Percentiles rank a stretch among this genome's conserved stretches.
Conservation (phyloP, 1,284 basidiomycete genomes). For the Microbotryum violaceum region DNA sequence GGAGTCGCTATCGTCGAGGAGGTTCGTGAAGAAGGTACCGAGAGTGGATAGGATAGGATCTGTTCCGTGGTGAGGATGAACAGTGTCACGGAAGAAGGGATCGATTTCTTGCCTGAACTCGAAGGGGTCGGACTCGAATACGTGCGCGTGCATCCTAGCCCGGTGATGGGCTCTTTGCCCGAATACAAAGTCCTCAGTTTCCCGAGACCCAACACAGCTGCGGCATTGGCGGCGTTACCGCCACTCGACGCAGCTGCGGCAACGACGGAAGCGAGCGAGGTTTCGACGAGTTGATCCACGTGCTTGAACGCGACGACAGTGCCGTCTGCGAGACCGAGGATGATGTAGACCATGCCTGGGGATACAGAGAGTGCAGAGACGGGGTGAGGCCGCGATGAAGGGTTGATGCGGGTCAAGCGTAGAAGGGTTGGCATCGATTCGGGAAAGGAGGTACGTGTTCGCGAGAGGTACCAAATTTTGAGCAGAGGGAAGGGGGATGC, state of each 20-base stretch:
- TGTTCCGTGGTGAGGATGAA: conserved; percentile 83
- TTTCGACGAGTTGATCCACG: conserved; percentile 63
- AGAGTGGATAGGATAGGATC: conserved; percentile 65
- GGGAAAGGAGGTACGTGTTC: conserved; percentile 49
- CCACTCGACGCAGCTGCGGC: conserved; percentile 40
- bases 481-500: conserved; percentile 46
- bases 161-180: conserved; percentile 8
- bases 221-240: conserved; percentile 4
- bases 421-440: conserved; percentile 49
- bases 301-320: conserved; percentile 85
- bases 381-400: conserved; percentile 55
- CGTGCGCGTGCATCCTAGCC: conserved; percentile 32
- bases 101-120: conserved; percentile 8
- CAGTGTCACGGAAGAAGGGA: conserved; percentile 41
- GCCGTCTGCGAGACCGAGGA: conserved; percentile 88
- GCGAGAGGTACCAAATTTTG: conserved; percentile 80
- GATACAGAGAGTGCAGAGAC: conserved; percentile 77
- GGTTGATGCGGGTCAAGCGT: conserved; percentile 46
- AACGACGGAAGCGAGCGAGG: conserved; percentile 12
- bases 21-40: conserved; percentile 46
- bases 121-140: conserved; percentile 9
- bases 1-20: conserved; percentile 45
- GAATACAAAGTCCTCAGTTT: conserved; percentile 6
- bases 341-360: conserved; percentile 70
- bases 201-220: background rate